phyloP scores from a whole-genome alignment of 2,329 filamentous ascomycete genomes.

The Fusarium pininemorale region DNA sequence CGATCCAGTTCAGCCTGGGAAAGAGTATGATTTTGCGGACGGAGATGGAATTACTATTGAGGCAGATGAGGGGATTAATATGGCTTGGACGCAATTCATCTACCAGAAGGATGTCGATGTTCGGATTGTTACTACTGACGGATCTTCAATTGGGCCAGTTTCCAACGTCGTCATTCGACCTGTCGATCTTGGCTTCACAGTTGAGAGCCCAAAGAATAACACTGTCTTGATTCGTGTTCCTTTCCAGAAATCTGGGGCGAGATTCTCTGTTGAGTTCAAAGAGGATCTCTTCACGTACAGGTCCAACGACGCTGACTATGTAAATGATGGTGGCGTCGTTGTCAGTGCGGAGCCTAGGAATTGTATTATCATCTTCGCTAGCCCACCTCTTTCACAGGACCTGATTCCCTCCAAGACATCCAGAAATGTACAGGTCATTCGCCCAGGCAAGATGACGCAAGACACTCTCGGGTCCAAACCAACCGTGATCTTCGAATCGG shows the following conservation, averaged over 20 bases:
- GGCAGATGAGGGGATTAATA: neutral
- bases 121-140: neutral
- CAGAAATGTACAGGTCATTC: neutral
- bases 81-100: neutral
- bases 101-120: neutral
- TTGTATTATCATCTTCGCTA: neutral
- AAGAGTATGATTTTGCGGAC: neutral
- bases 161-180: neutral
- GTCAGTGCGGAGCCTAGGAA: neutral
- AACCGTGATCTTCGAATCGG: neutral
- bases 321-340: neutral
- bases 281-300: neutral
- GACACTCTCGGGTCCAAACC: neutral
- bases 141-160: neutral
- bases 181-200: neutral
- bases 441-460: neutral
- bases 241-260: neutral
- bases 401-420: neutral
- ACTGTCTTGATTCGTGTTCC: neutral
- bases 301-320: neutral
- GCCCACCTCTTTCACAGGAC: neutral
- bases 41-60: neutral
- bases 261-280: neutral
- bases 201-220: rapidly evolving
- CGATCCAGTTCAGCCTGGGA: neutral